Conservation (phyloP, 1,139 yeast species). For the Lodderomyces pseudojiufengensis region DNA sequence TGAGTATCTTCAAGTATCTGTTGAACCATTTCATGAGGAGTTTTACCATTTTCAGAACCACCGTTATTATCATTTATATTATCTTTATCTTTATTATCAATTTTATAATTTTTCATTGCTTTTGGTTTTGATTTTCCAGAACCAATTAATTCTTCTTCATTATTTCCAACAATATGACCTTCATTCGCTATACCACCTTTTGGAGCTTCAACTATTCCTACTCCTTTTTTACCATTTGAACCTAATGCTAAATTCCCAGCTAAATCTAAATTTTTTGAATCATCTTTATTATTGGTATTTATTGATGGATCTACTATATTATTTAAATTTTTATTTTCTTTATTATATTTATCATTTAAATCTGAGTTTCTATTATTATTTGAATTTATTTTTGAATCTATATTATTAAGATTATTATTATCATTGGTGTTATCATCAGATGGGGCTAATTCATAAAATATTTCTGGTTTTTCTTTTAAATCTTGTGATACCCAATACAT, state of each 20-base stretch:
- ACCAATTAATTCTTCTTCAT: slow-evolving; percentile 33
- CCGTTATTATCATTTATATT: slow-evolving; percentile 3
- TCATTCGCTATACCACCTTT: slow-evolving; percentile 50
- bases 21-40: slow-evolving; percentile 10
- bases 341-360: not conserved
- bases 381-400: too few species aligned
- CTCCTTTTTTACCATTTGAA: slow-evolving; percentile 42
- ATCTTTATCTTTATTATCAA: not conserved
- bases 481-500: slow-evolving; percentile 39
- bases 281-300: slow-evolving; percentile 13
- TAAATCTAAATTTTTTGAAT: slow-evolving; percentile 24
- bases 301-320: slow-evolving; percentile 13
- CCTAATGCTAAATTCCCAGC: slow-evolving; percentile 42
- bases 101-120: not conserved
- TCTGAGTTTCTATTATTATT: not conserved
- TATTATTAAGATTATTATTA: slow-evolving; percentile 1
- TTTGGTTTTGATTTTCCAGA: slow-evolving; percentile 9
- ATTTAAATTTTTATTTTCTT: slow-evolving; percentile 13
- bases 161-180: slow-evolving; percentile 43
- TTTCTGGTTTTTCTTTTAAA: slow-evolving; percentile 27
- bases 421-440: too few species aligned
- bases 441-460: slow-evolving; percentile 28
- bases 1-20: slow-evolving; percentile 12
- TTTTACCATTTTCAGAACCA: slow-evolving; percentile 3
- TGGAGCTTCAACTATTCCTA: slow-evolving; percentile 47